Percentiles rank a stretch among this genome's conserved stretches.
Conservation (phyloP, 495 filamentous ascomycete species). For the Penicillium daleae region DNA sequence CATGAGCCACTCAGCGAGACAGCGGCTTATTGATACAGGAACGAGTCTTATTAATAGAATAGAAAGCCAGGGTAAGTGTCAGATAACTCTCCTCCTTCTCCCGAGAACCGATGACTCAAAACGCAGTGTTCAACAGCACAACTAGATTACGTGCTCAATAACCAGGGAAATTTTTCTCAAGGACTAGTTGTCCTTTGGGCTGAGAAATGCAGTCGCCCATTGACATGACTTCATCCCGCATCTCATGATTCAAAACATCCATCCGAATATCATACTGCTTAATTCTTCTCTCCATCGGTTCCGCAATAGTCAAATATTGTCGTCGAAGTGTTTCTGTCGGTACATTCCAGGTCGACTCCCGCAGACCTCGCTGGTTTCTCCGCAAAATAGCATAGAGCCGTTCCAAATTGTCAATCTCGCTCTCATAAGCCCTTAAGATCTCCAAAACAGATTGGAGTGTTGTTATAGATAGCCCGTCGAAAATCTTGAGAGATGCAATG, state of each 20-base stretch:
- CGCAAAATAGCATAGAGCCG: neutral
- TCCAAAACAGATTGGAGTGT: neutral
- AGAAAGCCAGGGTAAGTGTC: no score
- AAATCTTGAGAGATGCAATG: no score
- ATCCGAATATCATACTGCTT: neutral
- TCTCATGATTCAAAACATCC: neutral
- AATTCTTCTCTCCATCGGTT: neutral
- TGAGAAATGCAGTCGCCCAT: neutral
- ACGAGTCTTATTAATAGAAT: no score
- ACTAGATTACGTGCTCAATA: neutral
- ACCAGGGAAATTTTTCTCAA: neutral
- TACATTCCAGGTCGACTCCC: neutral
- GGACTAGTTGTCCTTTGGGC: neutral
- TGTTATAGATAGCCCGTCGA: no score
- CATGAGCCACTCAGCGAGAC: no score
- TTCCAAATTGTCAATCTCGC: neutral
- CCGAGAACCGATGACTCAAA: no score
- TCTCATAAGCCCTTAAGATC: neutral
- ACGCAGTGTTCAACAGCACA: no score
- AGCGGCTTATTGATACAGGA: no score
- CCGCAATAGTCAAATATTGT: neutral
- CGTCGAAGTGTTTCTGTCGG: neutral
- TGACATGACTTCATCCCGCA: constrained; percentile 1
- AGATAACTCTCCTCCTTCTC: no score
- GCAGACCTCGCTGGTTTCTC: neutral